Percentiles rank a stretch among this genome's conserved stretches.
Conservation (phyloP, 345 rosid species). For the Hirschfeldia incana region DNA sequence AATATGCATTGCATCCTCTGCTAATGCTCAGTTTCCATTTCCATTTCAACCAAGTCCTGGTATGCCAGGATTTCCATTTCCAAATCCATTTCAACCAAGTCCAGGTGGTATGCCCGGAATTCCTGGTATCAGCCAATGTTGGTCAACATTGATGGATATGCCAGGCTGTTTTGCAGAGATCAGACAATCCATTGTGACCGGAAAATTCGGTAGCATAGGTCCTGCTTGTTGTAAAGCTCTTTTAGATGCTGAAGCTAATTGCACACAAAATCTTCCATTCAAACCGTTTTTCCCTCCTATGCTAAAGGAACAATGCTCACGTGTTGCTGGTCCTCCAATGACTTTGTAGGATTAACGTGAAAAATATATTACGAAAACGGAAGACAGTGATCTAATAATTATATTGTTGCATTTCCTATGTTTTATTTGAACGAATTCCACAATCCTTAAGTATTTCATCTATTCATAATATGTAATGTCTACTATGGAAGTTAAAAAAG, state of each 20-base stretch:
- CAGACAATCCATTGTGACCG: not conserved
- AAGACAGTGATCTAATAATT: not conserved
- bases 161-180: not conserved
- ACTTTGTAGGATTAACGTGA: not conserved
- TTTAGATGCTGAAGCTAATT: not conserved
- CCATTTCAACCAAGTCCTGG: not conserved
- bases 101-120: not conserved
- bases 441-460: not conserved
- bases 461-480: not conserved
- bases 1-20: not conserved
- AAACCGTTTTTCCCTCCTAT: not conserved
- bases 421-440: not conserved
- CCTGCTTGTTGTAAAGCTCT: not conserved
- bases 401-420: not conserved
- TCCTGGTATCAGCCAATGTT: not conserved
- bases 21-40: not conserved
- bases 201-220: not conserved
- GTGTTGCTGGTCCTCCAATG: not conserved
- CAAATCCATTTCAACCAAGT: not conserved
- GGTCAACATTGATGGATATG: not conserved
- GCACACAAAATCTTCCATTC: not conserved
- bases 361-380: not conserved
- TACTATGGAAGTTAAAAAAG: no score
- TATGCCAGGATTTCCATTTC: no score
- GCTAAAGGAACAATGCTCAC: not conserved